Evolutionary conservation across 116 monocot species (phyloP), one percentile per base, ranked within the genome.

Genomic region (Cymodocea nodosa): DNA sequence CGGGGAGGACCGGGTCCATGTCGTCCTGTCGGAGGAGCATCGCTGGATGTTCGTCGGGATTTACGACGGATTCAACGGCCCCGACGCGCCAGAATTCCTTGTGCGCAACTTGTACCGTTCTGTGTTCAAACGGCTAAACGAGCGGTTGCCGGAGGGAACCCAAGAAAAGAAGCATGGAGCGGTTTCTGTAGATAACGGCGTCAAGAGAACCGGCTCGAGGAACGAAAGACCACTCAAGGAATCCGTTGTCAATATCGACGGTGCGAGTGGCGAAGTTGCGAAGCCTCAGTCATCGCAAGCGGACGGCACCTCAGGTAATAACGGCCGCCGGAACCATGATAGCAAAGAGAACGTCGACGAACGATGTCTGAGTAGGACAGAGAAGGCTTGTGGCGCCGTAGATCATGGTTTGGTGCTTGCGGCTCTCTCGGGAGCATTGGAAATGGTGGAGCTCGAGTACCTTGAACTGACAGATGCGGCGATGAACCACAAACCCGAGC

Each of bases 51-150:
- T 91, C 70, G 92, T 98, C 68, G 97, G 97, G 6, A 98, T 98
- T 70, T 98, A 98, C 68, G 97, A 97, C 68, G 97, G 97, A n/a
- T 97, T 91, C 78, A 90, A 91, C 56, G 97, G 91, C 34, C 82
- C 92, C 15, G 97, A 92, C 20, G 92, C 92, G 9, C 72, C 97
- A 0, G 97, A 98, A 23, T 92, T 88, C 75, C 80, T 98, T 30
- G 71, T 85, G 34, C 72, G 68, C 23, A 82, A 88, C 64, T 80
- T 98, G 48, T 98, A 86, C 77, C 69, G 64, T 17, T 66, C 77
- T 0, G 61, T 98, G 18, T 76, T 74, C 56, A 35, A 65, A 44
- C 80, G 85, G 66, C 89, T 98, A 49, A 68, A 72, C 4, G 85
- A 82, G 4, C 37, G 84, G 4, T 78, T 85, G 65, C 84, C 81